Percentiles rank a stretch among this genome's conserved stretches.
phyloP scores from a whole-genome alignment of 2,329 filamentous ascomycete species.

The Orbilia oligospora region DNA sequence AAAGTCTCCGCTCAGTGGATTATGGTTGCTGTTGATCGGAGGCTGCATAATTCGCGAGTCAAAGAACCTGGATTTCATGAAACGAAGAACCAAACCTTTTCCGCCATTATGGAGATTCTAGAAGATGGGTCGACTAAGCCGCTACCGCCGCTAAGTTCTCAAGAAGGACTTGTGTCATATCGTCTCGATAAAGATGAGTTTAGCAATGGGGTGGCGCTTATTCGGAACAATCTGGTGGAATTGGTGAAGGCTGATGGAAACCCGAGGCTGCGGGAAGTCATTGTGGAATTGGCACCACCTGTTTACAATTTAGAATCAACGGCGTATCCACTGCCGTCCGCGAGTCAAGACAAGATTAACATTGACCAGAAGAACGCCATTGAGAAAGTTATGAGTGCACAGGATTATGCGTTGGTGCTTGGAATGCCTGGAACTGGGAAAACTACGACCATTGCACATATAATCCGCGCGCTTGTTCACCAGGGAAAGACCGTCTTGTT shows the following conservation, averaged over 20 bases:
- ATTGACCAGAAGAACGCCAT: constrained; percentile 88
- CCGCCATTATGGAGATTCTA: constrained; percentile 89
- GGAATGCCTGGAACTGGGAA: constrained; percentile 99
- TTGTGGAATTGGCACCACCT: constrained; percentile 82
- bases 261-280: constrained; percentile 71
- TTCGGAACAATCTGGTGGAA: constrained; percentile 92
- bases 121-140: constrained; percentile 69
- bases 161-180: constrained; percentile 75
- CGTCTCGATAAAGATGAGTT: constrained; percentile 98
- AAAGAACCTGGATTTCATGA: constrained; percentile 82
- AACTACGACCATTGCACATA: constrained; percentile 97
- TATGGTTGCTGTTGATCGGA: constrained; percentile 83
- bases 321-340: constrained; percentile 74
- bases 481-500: constrained; percentile 93
- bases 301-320: constrained; percentile 78
- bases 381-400: constrained; percentile 93
- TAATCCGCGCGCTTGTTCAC: constrained; percentile 88
- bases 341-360: constrained; percentile 79
- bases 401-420: constrained; percentile 95
- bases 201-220: constrained; percentile 95
- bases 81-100: constrained; percentile 84
- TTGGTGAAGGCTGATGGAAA: constrained; percentile 80
- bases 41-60: constrained; percentile 86
- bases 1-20: constrained; percentile 78
- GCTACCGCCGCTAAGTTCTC: constrained; percentile 65